Conservation (phyloP, 2,329 filamentous ascomycete species). For the Aspergillus arachidicola region DNA sequence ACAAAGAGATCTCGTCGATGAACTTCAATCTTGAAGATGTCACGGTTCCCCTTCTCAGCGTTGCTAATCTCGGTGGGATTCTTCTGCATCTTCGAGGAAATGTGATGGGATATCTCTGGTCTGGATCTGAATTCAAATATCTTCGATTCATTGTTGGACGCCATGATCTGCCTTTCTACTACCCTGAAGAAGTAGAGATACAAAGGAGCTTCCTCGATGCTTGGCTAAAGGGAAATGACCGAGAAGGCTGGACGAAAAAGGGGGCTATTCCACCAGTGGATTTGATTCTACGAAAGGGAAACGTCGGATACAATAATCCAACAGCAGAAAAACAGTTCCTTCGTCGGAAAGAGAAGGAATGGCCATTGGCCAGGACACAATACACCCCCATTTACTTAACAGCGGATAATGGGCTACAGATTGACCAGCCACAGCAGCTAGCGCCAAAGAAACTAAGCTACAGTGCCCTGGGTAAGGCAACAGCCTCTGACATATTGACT, state of each 20-base stretch:
- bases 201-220: conserved; percentile 68
- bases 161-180: conserved; percentile 72
- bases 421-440: too few relatives aligned
- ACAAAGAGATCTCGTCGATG: conserved; percentile 54
- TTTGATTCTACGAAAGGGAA: conserved; percentile 63
- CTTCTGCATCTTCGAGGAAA: conserved; percentile 68
- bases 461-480: too few relatives aligned
- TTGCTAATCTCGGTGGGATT: conserved; percentile 72
- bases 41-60: conserved; percentile 64
- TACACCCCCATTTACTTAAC: conserved; percentile 45
- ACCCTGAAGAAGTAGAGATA: conserved; percentile 65
- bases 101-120: conserved; percentile 62
- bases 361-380: conserved; percentile 66
- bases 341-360: conserved; percentile 60
- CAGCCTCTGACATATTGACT: too few relatives aligned
- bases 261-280: conserved; percentile 62
- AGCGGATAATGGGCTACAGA: neutral
- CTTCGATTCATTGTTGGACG: conserved; percentile 68
- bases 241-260: conserved; percentile 29
- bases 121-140: conserved; percentile 67
- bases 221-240: conserved; percentile 67
- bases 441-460: too few relatives aligned
- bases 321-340: conserved; percentile 55
- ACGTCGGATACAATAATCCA: conserved; percentile 66
- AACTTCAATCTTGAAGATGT: conserved; percentile 65